These are phyloP conservation scores for Saccharomycopsis fibuligera DNA, from an alignment of 805 yeast species.

Conservation along the genomic window DNA sequence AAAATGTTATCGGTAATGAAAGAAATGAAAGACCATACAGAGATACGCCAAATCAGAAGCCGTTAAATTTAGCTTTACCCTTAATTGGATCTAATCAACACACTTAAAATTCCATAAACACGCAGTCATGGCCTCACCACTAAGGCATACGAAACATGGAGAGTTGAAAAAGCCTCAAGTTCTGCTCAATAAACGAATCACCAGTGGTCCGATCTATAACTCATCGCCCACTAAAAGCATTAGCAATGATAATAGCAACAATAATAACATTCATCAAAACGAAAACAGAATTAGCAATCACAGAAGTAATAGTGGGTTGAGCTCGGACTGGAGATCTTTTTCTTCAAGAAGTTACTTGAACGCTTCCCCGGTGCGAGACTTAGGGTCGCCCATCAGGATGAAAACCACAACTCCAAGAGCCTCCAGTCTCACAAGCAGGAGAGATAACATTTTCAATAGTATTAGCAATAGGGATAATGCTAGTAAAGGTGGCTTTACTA, in stretches of 20 bases:
- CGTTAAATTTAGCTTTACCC: too few relatives aligned
- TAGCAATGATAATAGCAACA: neutral
- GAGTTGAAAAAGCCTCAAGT: slow-evolving; percentile 8
- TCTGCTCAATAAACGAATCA: neutral
- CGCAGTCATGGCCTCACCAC: slow-evolving; percentile 2
- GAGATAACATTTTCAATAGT: neutral
- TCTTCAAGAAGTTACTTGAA: neutral
- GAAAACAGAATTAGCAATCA: too few relatives aligned
- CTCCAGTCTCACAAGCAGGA: neutral
- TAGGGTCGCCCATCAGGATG: slow-evolving; percentile 11
- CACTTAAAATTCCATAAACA: too few relatives aligned
- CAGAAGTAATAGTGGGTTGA: too few relatives aligned
- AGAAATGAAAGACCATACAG: too few relatives aligned
- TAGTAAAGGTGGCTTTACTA: neutral
- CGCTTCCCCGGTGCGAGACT: slow-evolving; percentile 1
- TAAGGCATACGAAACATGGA: neutral
- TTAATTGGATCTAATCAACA: too few relatives aligned
- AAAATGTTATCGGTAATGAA: too few relatives aligned
- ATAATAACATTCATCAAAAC: neutral
- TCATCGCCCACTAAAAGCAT: too few relatives aligned
- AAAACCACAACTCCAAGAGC: too few relatives aligned
- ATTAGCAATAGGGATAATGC: neutral
- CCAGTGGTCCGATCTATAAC: neutral
- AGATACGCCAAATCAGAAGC: too few relatives aligned
- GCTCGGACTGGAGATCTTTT: too few relatives aligned